Evolutionary conservation across 2,329 filamentous ascomycete genomes (phyloP).

Genomic region (Xylariaceae sp.): DNA sequence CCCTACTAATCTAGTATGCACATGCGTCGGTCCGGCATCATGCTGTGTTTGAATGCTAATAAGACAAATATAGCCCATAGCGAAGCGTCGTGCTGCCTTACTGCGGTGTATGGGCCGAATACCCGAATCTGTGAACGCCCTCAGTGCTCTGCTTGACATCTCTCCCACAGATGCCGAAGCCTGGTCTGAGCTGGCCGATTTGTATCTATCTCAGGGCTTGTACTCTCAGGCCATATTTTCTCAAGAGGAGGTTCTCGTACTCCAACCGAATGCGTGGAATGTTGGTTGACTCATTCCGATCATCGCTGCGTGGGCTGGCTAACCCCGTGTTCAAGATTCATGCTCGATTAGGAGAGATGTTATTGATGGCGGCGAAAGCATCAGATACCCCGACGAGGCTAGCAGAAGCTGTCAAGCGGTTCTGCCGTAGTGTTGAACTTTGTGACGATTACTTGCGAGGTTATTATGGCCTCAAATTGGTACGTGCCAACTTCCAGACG

Average conservation of each 20-base stretch:
- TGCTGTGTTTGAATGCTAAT: slow-evolving; percentile 1
- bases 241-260: slow-evolving; percentile 82
- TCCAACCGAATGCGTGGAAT: slow-evolving; percentile 93
- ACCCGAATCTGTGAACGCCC: slow-evolving; percentile 67
- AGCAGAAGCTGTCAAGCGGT: slow-evolving; percentile 74
- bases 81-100: slow-evolving; percentile 79
- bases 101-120: slow-evolving; percentile 68
- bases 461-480: slow-evolving; percentile 85
- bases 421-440: slow-evolving; percentile 86
- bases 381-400: slow-evolving; percentile 51
- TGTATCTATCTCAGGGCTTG: slow-evolving; percentile 77
- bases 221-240: slow-evolving; percentile 82
- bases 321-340: slow-evolving; percentile 61
- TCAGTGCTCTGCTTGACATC: slow-evolving; percentile 74
- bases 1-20: slow-evolving; percentile 72
- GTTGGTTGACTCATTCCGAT: slow-evolving; percentile 47
- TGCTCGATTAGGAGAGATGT: slow-evolving; percentile 78
- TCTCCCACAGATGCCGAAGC: slow-evolving; percentile 88
- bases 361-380: slow-evolving; percentile 63
- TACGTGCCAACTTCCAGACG: slow-evolving; percentile 43
- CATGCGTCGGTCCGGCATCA: slow-evolving; percentile 7
- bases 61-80: slow-evolving; percentile 58
- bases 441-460: slow-evolving; percentile 90
- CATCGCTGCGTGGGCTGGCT: slow-evolving; percentile 19
- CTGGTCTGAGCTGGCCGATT: slow-evolving; percentile 86